These are phyloP conservation scores for Cytospora piceicola DNA, from an alignment of 2,329 filamentous ascomycete genomes.

Conservation along the genomic window DNA sequence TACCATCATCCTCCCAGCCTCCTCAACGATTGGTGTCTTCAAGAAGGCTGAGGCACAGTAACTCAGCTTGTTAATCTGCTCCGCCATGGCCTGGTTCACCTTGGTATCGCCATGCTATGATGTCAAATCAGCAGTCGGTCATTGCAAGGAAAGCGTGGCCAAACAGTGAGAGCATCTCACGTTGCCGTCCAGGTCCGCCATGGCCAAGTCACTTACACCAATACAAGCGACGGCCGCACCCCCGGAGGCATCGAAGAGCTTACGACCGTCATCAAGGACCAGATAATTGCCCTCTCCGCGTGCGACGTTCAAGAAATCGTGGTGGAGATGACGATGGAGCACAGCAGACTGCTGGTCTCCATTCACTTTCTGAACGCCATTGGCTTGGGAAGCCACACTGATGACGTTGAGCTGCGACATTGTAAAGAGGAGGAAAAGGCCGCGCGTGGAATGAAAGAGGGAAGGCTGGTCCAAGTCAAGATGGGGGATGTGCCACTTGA, in stretches of 20 bases:
- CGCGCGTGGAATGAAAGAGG: not conserved
- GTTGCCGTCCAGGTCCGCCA: not conserved
- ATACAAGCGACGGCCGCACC: constrained; percentile 53
- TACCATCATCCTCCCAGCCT: constrained; percentile 44
- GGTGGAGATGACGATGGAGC: constrained; percentile 43
- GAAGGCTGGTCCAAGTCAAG: not conserved
- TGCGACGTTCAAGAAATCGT: constrained; percentile 40
- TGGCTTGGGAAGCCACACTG: not conserved
- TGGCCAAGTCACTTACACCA: constrained; percentile 36
- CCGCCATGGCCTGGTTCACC: constrained; percentile 46
- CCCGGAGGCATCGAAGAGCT: constrained; percentile 49
- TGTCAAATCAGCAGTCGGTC: constrained; percentile 6
- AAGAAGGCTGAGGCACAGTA: constrained; percentile 51
- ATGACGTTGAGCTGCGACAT: constrained; percentile 14
- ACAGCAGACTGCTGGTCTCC: constrained; percentile 40
- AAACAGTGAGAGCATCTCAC: constrained; percentile 39
- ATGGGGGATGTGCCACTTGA: not conserved
- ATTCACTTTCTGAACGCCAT: not conserved
- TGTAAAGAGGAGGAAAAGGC: not conserved
- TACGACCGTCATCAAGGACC: constrained; percentile 45
- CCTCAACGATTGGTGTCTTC: constrained; percentile 45
- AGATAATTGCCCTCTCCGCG: constrained; percentile 45
- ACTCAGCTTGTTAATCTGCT: constrained; percentile 46
- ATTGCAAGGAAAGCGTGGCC: too few relatives aligned
- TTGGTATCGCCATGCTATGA: constrained; percentile 44